Evolutionary conservation across 2,329 filamentous ascomycete genomes (phyloP), one percentile per base, ranked within the genome.

Genomic region (Phaeosphaeriaceae sp.): DNA sequence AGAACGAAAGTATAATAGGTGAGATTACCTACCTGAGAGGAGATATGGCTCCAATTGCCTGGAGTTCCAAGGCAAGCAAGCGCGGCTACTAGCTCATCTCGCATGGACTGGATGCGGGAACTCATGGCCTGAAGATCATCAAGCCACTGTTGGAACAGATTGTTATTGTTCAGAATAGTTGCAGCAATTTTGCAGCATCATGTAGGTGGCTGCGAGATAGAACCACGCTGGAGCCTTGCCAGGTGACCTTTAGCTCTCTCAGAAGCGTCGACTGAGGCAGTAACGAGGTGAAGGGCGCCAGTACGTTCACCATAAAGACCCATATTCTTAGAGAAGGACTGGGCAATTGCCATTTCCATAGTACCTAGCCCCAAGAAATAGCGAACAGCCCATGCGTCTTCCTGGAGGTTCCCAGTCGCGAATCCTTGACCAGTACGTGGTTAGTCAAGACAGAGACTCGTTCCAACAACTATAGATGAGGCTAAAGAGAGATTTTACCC

Each of bases 341-440:
- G 36, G 9, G 36, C 36, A 2, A 38, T 12, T 4, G 16, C 36
- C 36, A 38, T 38, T 16, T 38, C 36, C 36, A 38, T 38, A 16
- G 16, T 38, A 6, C n/a, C 35, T 21, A 11, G n/a, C 13, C 8
- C 12, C 20, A 38, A 15, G n/a, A 38, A 38, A 18, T 38, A 15
- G 18, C 35, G 35, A 23, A 38, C 18, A 13, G 35, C 35, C 35
- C 35, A 38, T 38, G 41, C 41, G 17, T 43, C 41, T 26, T 35
- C 29, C 9, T 43, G 29, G 13, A 35, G 29, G 11, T 43, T 23
- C 7, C 41, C 41, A 3, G 41, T 35, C 2, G 41, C 16, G 29
- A 43, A 35, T 20, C 41, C 41, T 9, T 35, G 41, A n/a, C 39
- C 30, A 18, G 4, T 11, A n/a, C 6, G 28, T 11, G 4, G 23